Percentiles rank a stretch among this genome's conserved stretches.
Evolutionary conservation across 495 filamentous ascomycete species (phyloP).

Genomic region (Hyaloscypha variabilis): DNA sequence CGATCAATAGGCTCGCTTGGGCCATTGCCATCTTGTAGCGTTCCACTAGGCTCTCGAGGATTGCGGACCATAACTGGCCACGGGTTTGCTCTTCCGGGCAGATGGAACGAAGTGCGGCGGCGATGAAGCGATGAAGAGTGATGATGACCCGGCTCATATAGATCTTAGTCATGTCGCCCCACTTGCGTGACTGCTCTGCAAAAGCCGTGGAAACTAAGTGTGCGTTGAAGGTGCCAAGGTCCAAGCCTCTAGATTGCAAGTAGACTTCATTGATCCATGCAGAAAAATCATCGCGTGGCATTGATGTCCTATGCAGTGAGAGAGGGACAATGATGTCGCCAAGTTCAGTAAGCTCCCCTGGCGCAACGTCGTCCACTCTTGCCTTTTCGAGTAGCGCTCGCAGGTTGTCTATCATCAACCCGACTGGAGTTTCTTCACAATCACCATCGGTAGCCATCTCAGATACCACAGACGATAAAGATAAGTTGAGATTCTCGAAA

Average conservation of each 20-base stretch:
- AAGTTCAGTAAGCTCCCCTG: constrained; percentile 21
- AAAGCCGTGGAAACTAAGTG: constrained; percentile 25
- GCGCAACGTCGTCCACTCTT: constrained; percentile 15
- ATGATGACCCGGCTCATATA: constrained; percentile 29
- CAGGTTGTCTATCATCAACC: constrained; percentile 23
- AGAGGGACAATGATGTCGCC: constrained; percentile 20
- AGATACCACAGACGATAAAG: constrained; percentile 15
- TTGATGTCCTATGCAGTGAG: constrained; percentile 16
- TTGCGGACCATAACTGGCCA: constrained; percentile 15
- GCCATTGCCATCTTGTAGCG: constrained; percentile 24
- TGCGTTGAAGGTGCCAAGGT: constrained; percentile 32
- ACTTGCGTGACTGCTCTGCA: constrained; percentile 30
- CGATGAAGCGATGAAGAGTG: constrained; percentile 30
- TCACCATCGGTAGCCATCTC: constrained; percentile 4
- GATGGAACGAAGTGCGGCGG: constrained; percentile 15
- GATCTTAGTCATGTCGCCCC: constrained; percentile 23
- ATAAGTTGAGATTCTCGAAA: constrained; percentile 18
- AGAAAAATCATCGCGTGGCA: constrained; percentile 20
- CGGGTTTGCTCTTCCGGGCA: constrained; percentile 24
- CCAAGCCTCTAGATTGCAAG: constrained; percentile 31
- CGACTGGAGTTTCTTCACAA: constrained; percentile 14
- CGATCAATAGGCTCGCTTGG: constrained; percentile 26
- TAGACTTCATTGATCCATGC: constrained; percentile 30
- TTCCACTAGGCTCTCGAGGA: constrained; percentile 25
- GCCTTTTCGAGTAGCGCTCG: constrained; percentile 23